A percentile compares a stretch with the other conserved stretches of the same genome.
These are phyloP conservation scores for Globisporangium yorkense DNA, from an alignment of 352 stramenopile species.

Conservation along the genomic window DNA sequence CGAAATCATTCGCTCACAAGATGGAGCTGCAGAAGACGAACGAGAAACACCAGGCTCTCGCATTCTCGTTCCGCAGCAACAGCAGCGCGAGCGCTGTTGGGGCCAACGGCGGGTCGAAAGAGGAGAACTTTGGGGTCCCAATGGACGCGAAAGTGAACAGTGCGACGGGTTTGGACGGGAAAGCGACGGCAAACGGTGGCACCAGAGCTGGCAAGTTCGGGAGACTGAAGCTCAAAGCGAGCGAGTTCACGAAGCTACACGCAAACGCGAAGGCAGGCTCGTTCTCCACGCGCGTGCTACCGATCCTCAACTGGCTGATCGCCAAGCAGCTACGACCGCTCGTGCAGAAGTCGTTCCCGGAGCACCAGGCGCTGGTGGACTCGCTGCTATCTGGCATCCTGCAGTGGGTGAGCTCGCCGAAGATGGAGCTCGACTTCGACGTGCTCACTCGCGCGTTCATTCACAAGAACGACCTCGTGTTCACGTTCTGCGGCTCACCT, in stretches of 20 bases:
- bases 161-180: not conserved
- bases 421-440: conserved; percentile 52
- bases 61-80: conserved; percentile 18
- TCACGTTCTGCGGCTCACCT: conserved; percentile 44
- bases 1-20: conserved; percentile 19
- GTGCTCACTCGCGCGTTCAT: conserved; percentile 60
- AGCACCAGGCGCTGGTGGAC: conserved; percentile 56
- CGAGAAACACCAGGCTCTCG: conserved; percentile 25
- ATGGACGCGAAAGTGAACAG: conserved; percentile 7
- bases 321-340: conserved; percentile 26
- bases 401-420: conserved; percentile 33
- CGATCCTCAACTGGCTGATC: conserved; percentile 40
- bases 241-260: conserved; percentile 63
- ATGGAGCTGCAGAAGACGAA: conserved; percentile 27
- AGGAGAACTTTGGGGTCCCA: not conserved
- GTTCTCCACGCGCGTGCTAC: conserved; percentile 37
- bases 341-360: conserved; percentile 39
- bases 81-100: not conserved
- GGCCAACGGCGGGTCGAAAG: not conserved
- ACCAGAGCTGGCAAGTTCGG: not conserved
- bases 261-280: conserved; percentile 45
- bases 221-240: conserved; percentile 32
- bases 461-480: conserved; percentile 43
- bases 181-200: not conserved
- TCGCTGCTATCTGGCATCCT: conserved; percentile 32